Conservation (phyloP, 495 filamentous ascomycete species). For the Letharia columbiana region DNA sequence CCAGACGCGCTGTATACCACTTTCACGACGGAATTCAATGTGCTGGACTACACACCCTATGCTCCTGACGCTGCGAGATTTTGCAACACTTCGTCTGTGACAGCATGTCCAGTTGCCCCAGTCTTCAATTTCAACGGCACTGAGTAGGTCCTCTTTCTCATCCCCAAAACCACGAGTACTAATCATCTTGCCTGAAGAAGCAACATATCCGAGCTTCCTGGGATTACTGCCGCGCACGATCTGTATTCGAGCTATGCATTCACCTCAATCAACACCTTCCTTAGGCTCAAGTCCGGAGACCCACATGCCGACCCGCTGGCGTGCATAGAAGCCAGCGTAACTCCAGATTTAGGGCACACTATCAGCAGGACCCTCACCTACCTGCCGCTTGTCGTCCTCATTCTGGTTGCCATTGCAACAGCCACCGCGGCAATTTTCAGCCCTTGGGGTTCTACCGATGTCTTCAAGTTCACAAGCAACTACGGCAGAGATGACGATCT, state of each 20-base stretch:
- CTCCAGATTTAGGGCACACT: conserved; percentile 61
- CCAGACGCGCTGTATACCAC: conserved; percentile 57
- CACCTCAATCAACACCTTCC: conserved; percentile 61
- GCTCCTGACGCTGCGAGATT: conserved; percentile 44
- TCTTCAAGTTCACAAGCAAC: conserved; percentile 91
- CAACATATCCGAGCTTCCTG: conserved; percentile 47
- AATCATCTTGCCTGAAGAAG: conserved; percentile 30
- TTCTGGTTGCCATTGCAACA: conserved; percentile 73
- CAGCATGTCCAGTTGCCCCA: conserved; percentile 65
- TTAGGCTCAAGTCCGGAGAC: conserved; percentile 70
- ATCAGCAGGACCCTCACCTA: conserved; percentile 64
- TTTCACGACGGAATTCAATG: conserved; percentile 55
- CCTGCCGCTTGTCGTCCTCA: conserved; percentile 66
- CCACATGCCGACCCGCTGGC: conserved; percentile 50
- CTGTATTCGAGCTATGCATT: conserved; percentile 79
- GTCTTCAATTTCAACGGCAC: conserved; percentile 50
- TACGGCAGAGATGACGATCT: conserved; percentile 91
- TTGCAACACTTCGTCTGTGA: conserved; percentile 53
- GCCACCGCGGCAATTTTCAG: conserved; percentile 77
- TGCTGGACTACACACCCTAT: conserved; percentile 67
- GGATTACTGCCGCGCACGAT: conserved; percentile 68
- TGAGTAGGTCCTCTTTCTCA: conserved; percentile 37
- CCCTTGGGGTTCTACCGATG: conserved; percentile 84
- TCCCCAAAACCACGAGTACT: not conserved
- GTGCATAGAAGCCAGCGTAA: conserved; percentile 72